These are phyloP conservation scores for Acacia concinna DNA, from an alignment of 331 rosid species.

Conservation along the genomic window DNA sequence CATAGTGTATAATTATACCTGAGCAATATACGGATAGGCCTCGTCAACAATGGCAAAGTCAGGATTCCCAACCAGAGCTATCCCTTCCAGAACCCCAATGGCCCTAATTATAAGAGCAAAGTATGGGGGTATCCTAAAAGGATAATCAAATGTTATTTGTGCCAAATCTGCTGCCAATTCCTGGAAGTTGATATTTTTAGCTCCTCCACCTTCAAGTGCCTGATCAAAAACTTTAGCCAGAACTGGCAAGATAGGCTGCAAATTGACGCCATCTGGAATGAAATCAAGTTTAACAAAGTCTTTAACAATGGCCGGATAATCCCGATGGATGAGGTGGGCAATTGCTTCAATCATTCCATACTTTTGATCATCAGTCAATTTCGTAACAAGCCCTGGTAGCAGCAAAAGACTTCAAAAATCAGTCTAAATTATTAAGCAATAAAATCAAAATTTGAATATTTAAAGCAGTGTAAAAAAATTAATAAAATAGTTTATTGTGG, in stretches of 20 bases:
- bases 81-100: conserved; percentile 94
- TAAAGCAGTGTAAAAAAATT: conserved; percentile 5
- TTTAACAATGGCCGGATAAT: conserved; percentile 88
- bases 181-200: conserved; percentile 95
- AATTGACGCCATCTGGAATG: conserved; percentile 91
- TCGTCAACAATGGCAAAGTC: conserved; percentile 98
- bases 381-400: conserved; percentile 85
- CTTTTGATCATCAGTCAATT: conserved; percentile 94
- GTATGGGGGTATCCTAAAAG: conserved; percentile 97
- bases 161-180: conserved; percentile 98
- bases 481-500: conserved; percentile 10
- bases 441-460: conserved; percentile 17
- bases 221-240: conserved; percentile 97
- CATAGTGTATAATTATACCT: conserved; percentile 54
- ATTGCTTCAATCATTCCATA: conserved; percentile 99
- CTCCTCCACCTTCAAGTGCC: conserved; percentile 99
- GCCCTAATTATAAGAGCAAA: conserved; percentile 99
- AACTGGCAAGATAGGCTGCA: conserved; percentile 95
- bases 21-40: conserved; percentile 98
- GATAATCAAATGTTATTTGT: conserved; percentile 97
- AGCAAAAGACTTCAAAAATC: conserved; percentile 36
- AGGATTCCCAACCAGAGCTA: conserved; percentile 95
- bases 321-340: conserved; percentile 96
- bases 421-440: conserved; percentile 5
- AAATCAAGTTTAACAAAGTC: conserved; percentile 93